Conservation (phyloP, 768 basidiomycete species). For the Scleroderma citrinum region DNA sequence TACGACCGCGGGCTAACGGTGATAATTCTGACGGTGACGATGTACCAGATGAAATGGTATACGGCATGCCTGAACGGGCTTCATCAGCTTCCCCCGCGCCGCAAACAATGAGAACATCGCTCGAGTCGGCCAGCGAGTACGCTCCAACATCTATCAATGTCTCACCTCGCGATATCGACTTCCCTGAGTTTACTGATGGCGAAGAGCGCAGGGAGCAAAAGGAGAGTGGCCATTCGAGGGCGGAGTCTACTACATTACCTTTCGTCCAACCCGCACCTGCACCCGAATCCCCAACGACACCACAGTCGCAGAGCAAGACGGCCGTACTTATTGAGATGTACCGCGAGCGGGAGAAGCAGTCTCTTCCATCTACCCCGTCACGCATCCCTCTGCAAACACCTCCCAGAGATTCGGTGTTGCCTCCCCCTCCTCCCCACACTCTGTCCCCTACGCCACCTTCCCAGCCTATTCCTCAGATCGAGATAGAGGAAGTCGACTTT, state of each 20-base stretch:
- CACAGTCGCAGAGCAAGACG: conserved; percentile 50
- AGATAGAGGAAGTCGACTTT: conserved; percentile 22
- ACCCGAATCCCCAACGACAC: conserved; percentile 12
- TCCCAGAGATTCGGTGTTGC: conserved; percentile 8
- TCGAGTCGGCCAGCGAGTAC: conserved; percentile 30
- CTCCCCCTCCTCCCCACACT: conserved; percentile 3
- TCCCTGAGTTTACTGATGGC: conserved; percentile 21
- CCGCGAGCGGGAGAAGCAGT: conserved; percentile 58
- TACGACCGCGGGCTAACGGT: conserved; percentile 23
- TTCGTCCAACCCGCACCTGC: conserved; percentile 5
- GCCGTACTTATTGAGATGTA: conserved; percentile 84
- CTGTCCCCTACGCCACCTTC: conserved; percentile 13
- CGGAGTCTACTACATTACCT: conserved; percentile 27
- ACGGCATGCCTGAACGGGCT: conserved; percentile 20
- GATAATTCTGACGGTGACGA: conserved; percentile 32
- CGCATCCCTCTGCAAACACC: conserved; percentile 31
- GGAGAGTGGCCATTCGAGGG: conserved; percentile 19
- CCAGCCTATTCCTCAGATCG: conserved; percentile 19
- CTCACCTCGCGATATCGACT: conserved; percentile 26
- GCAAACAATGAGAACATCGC: conserved; percentile 25
- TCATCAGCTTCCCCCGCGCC: conserved; percentile 9
- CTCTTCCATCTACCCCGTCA: conserved; percentile 15
- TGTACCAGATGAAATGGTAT: conserved; percentile 30
- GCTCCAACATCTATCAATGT: conserved; percentile 23
- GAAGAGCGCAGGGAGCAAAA: conserved; percentile 19